Percentiles rank a stretch among this genome's conserved stretches.
These are phyloP conservation scores for sweet orange (Citrus sinensis) DNA, from an alignment of 345 rosid species.

Conservation along the genomic window DNA sequence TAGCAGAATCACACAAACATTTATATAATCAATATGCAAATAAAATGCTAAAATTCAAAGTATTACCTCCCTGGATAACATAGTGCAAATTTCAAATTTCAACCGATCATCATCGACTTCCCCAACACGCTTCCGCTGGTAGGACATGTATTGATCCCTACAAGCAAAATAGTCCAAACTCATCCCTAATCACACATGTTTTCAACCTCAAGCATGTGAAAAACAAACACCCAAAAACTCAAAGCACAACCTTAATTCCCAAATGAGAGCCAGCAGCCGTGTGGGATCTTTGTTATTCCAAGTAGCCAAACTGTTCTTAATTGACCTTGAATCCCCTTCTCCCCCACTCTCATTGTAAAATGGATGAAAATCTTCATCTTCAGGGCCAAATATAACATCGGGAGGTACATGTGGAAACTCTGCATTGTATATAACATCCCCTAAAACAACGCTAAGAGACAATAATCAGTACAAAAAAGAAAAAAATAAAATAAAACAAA, in stretches of 20 bases:
- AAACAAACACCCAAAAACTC: slow-evolving; percentile 4
- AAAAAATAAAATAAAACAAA: not conserved
- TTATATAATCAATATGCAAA: not conserved
- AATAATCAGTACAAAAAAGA: not conserved
- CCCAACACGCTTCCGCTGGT: slow-evolving; percentile 66
- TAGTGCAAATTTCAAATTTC: slow-evolving; percentile 83
- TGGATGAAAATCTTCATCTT: slow-evolving; percentile 76
- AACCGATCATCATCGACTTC: slow-evolving; percentile 83
- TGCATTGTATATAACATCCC: slow-evolving; percentile 85
- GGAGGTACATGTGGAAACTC: slow-evolving; percentile 74
- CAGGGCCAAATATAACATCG: slow-evolving; percentile 77
- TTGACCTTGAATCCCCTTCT: slow-evolving; percentile 26
- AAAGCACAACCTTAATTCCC: slow-evolving; percentile 62
- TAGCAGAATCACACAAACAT: not conserved
- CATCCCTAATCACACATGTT: not conserved
- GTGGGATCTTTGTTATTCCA: slow-evolving; percentile 77
- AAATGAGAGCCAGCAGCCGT: slow-evolving; percentile 53
- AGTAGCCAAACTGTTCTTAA: slow-evolving; percentile 41
- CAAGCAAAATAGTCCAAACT: not conserved
- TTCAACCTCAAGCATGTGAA: slow-evolving; percentile 2
- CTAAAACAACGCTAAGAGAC: slow-evolving; percentile 31
- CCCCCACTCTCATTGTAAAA: slow-evolving; percentile 18
- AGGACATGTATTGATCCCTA: slow-evolving; percentile 64
- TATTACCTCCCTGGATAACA: slow-evolving; percentile 83
- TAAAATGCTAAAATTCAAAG: not conserved